Evolutionary conservation across 352 stramenopile species (phyloP).

Genomic region (Globisporangium echinulatum): DNA sequence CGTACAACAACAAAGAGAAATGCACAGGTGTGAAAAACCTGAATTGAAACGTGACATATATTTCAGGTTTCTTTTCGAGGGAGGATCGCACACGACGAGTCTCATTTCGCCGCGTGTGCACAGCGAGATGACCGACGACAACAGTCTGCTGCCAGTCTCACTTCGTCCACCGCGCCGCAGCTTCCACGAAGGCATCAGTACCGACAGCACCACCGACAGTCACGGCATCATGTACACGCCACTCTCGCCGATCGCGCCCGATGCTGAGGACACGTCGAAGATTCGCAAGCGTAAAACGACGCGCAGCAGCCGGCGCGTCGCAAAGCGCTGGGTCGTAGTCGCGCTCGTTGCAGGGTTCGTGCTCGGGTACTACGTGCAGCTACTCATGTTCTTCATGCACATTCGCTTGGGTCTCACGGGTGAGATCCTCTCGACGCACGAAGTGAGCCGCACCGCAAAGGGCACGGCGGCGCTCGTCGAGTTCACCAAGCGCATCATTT

Average conservation of each 20-base stretch:
- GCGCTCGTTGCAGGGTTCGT: constrained; percentile 28
- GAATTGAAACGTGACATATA: no score
- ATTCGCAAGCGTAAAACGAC: constrained; percentile 5
- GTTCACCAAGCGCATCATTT: constrained; percentile 54
- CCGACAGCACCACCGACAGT: neutral
- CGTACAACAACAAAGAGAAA: no score
- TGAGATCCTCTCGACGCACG: constrained; percentile 37
- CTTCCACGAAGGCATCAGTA: neutral
- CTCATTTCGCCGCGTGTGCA: no score
- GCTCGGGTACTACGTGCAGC: constrained; percentile 61
- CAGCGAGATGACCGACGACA: no score
- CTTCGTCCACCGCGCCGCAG: neutral
- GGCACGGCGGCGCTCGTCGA: constrained; percentile 42
- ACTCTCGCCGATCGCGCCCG: constrained; percentile 1
- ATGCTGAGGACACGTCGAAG: constrained; percentile 14
- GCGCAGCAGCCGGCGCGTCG: neutral
- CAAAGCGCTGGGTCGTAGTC: constrained; percentile 16
- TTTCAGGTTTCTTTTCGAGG: no score
- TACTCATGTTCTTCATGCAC: constrained; percentile 62
- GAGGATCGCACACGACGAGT: no score
- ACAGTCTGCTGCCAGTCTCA: constrained; percentile 11
- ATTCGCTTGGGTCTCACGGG: constrained; percentile 52
- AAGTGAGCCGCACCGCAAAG: constrained; percentile 37
- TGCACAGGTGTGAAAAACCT: no score
- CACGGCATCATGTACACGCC: constrained; percentile 4